Evolutionary conservation across 1,139 yeast genomes (phyloP).

Genomic region (Torulaspora pretoriensis): DNA sequence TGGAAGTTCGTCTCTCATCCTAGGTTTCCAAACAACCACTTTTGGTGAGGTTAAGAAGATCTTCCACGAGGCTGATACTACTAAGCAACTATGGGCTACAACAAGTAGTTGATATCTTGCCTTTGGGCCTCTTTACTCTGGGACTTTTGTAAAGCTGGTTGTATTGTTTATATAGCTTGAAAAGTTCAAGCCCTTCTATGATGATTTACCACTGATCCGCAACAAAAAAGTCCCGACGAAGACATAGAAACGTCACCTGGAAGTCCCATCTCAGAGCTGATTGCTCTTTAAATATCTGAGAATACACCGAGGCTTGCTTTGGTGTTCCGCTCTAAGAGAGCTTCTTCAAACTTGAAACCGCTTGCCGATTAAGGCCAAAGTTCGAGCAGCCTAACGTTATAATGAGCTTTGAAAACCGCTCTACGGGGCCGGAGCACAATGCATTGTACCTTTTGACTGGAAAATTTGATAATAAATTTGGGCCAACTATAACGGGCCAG

Average conservation of each 20-base stretch:
- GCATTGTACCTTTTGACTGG: conserved; percentile 29
- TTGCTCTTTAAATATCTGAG: not conserved
- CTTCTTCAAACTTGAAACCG: too few relatives aligned
- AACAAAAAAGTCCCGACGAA: not conserved
- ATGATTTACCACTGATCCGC: not conserved
- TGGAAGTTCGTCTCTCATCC: too few relatives aligned
- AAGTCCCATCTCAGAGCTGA: not conserved
- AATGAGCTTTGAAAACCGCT: not conserved
- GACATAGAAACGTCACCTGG: not conserved
- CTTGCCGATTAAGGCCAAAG: not conserved
- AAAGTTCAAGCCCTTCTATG: not conserved
- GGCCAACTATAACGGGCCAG: conserved; percentile 28
- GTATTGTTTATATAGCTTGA: not conserved
- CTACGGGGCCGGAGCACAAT: conserved; percentile 12
- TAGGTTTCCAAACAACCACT: too few relatives aligned
- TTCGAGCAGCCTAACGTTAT: not conserved
- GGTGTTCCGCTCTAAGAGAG: too few relatives aligned
- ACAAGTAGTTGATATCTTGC: not conserved
- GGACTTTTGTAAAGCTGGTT: not conserved
- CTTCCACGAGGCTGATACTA: too few relatives aligned
- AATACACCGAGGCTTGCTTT: too few relatives aligned
- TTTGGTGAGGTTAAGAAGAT: too few relatives aligned
- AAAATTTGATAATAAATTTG: conserved; percentile 33
- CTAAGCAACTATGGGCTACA: not conserved
- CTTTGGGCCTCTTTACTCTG: not conserved